Base-by-base conservation (phyloP, 768 basidiomycete species). In the Coprinopsis strossmayeri region DNA sequence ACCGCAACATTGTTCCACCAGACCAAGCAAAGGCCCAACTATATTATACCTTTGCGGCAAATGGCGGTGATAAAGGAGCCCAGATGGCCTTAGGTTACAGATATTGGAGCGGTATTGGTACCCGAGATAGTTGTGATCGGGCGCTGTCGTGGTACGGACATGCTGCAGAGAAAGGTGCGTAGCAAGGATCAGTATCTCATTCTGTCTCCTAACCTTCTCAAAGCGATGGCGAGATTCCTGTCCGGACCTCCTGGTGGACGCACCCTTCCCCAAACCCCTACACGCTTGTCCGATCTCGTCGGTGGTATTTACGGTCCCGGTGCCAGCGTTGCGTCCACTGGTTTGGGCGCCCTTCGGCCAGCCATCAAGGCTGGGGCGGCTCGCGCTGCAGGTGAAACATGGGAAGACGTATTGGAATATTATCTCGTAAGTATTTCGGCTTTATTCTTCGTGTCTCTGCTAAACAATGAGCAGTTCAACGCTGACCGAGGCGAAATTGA, bases 241-340 rank as follows among this genome's bases (percentile, higher is more conserved):
- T 76, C 86, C 1, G 95, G 96, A 5, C 92, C 96, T 20, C 91
- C 93, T 2, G 94, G 93, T 4, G 96, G 96, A 3, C 74, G 81
- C 9, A 89, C 89, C 0, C 71, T 99, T 2, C 90, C 92, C 0
- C 79, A 87, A 41, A 84, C 87, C 0, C 72, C 88, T 15, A 86
- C 89, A 0, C 75, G 84, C 3, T 69, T 98, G 2, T 95, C 94
- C 1, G 96, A 98, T 64, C 74, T 95, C 3, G 81, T 73, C 7
- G 96, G 95, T 13, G 96, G 96, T 4, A 80, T 90, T n/a, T 98
- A 87, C 60, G 96, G 96, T 2, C 87, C 88, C 13, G 93, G 95
- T 41, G 91, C 95, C 2, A 94, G 91, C 50, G 90, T 92, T 43
- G 91, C 92, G 5, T 94, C 91, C 0, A 92, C 91, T 0, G 91